These are phyloP conservation scores for Eragrostis curvula DNA, from an alignment of 176 grass and related monocot species.

Conservation along the genomic window DNA sequence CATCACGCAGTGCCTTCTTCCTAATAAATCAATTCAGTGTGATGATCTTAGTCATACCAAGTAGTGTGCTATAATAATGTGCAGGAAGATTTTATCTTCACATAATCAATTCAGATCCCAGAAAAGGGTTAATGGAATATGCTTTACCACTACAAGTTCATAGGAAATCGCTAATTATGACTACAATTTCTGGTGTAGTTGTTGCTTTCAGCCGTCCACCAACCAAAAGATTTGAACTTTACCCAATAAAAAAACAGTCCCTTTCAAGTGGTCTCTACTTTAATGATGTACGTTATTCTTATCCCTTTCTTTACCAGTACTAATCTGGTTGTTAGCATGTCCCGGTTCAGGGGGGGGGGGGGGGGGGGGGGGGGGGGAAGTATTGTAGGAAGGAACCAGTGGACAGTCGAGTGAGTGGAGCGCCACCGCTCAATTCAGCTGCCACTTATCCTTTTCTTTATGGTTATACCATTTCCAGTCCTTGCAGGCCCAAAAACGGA, in stretches of 20 bases:
- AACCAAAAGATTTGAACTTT: conserved; percentile 38
- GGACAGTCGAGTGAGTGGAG: conserved; percentile 35
- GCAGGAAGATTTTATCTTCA: not conserved
- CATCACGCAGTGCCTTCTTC: not conserved
- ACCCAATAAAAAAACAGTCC: conserved; percentile 39
- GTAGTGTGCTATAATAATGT: not conserved
- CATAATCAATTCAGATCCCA: too few species aligned
- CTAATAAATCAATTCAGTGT: not conserved
- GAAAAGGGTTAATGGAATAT: not conserved
- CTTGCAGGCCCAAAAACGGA: not conserved
- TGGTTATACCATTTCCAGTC: conserved; percentile 1
- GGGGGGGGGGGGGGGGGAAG: too few species aligned
- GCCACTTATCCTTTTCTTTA: conserved; percentile 25
- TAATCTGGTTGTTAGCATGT: conserved; percentile 48
- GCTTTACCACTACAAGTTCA: not conserved
- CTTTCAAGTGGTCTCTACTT: conserved; percentile 29
- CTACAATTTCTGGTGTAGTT: conserved; percentile 25
- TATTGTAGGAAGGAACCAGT: conserved; percentile 4
- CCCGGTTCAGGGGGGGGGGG: too few species aligned
- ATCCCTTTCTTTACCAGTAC: conserved; percentile 19
- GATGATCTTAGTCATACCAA: too few species aligned
- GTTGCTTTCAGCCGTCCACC: conserved; percentile 41
- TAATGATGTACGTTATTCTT: not conserved
- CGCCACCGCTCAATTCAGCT: conserved; percentile 37
- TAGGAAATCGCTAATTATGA: not conserved